phyloP scores from a whole-genome alignment of 208 protist species.

The Borovskyia barvae region DNA sequence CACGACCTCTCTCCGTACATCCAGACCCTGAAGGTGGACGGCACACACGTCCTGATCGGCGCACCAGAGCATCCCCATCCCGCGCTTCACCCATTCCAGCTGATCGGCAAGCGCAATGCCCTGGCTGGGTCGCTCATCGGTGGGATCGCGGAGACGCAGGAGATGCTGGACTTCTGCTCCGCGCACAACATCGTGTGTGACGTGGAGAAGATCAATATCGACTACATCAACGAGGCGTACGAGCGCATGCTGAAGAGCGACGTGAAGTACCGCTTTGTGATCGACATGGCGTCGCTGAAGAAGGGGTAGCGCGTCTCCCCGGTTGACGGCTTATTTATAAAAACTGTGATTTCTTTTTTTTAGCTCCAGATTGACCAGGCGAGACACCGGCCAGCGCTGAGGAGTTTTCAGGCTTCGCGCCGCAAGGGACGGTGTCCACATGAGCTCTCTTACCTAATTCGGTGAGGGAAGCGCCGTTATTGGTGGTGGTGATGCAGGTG shows the following conservation, averaged over 20 bases:
- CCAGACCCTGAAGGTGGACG: constrained; percentile 31
- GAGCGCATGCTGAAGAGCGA: constrained; percentile 61
- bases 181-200: constrained; percentile 60
- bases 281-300: constrained; percentile 50
- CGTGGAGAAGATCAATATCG: constrained; percentile 55
- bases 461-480: no score
- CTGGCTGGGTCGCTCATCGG: no score
- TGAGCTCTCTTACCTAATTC: no score
- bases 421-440: no score
- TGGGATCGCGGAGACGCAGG: constrained; percentile 66
- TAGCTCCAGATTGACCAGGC: no score
- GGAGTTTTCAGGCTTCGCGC: no score
- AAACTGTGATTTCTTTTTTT: no score
- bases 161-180: constrained; percentile 81
- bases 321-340: no score
- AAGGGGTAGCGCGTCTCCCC: no score
- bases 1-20: constrained; percentile 53
- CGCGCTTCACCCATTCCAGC: constrained; percentile 23
- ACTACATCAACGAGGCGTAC: constrained; percentile 66
- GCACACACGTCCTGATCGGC: constrained; percentile 51
- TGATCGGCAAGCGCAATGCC: no score
- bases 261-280: constrained; percentile 71
- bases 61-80: constrained; percentile 34
- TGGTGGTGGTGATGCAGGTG: no score
- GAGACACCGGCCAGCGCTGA: no score